phyloP scores from a whole-genome alignment of 768 basidiomycete genomes.

The Psilocybe azurescens region DNA sequence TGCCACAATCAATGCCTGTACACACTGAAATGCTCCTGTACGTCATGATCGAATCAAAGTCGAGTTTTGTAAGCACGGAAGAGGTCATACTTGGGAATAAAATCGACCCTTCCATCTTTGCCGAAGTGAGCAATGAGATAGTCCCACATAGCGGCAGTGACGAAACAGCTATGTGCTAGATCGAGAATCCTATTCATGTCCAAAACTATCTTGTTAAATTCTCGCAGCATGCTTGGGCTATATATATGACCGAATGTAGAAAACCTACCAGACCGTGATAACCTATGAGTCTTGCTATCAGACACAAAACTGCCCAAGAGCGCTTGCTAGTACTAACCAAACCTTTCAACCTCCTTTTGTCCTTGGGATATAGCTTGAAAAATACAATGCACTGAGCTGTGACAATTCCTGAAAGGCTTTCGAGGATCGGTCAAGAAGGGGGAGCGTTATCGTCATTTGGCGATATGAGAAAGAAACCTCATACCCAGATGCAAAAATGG shows the following conservation, averaged over 20 bases:
- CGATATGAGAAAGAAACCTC: slow-evolving; percentile 5
- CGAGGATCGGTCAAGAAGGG: neutral
- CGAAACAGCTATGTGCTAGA: slow-evolving; percentile 35
- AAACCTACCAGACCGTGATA: no score
- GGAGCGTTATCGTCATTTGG: no score
- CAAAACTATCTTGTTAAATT: no score
- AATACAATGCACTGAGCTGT: slow-evolving; percentile 34
- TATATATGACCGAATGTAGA: no score
- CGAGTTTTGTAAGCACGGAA: neutral
- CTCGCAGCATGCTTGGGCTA: no score
- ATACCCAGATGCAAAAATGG: slow-evolving; percentile 36
- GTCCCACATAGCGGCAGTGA: slow-evolving; percentile 39
- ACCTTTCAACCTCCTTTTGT: slow-evolving; percentile 22
- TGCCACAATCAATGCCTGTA: neutral
- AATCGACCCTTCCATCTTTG: slow-evolving; percentile 23
- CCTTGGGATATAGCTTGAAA: slow-evolving; percentile 34
- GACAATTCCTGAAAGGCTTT: slow-evolving; percentile 31
- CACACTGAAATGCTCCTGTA: slow-evolving; percentile 14
- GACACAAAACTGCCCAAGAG: no score
- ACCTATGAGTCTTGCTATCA: no score
- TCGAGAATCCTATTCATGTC: slow-evolving; percentile 35
- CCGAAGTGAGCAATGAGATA: slow-evolving; percentile 38
- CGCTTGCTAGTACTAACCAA: slow-evolving; percentile 19
- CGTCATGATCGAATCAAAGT: neutral
- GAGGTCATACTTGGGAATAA: slow-evolving; percentile 35